A percentile compares a stretch with the other conserved stretches of the same genome.
Conservation (phyloP, 768 basidiomycete species). For the Dioszegia aurantiaca region DNA sequence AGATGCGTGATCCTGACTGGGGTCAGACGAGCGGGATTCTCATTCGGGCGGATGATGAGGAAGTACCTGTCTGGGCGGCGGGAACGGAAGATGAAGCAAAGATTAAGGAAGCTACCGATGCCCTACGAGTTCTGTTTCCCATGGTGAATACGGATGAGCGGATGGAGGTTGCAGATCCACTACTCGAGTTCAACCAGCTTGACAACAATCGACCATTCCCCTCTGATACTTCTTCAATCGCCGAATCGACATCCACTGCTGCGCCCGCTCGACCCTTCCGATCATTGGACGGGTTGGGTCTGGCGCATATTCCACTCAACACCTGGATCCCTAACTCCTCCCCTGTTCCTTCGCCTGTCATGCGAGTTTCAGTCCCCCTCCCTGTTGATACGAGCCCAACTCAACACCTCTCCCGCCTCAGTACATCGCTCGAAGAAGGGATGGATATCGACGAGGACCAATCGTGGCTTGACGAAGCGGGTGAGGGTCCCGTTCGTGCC, state of each 20-base stretch:
- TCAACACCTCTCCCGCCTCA: conserved; percentile 29
- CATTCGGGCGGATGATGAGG: conserved; percentile 26
- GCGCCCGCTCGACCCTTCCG: conserved; percentile 6
- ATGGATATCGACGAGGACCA: conserved; percentile 35
- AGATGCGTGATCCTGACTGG: conserved; percentile 37
- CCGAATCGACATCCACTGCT: conserved; percentile 19
- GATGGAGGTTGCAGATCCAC: conserved; percentile 10
- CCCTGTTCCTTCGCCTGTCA: conserved; percentile 31
- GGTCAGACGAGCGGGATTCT: conserved; percentile 29
- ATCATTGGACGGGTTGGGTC: conserved; percentile 5
- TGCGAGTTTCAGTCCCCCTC: conserved; percentile 15
- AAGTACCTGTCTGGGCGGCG: conserved; percentile 3
- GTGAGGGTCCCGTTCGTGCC: conserved; percentile 39
- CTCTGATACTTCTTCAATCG: conserved; percentile 25
- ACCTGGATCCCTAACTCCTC: conserved; percentile 19
- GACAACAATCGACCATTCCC: conserved; percentile 26
- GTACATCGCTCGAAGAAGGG: conserved; percentile 28
- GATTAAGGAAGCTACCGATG: conserved; percentile 44
- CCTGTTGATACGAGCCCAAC: conserved; percentile 29
- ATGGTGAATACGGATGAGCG: conserved; percentile 28
- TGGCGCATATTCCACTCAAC: background rate
- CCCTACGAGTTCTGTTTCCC: conserved; percentile 38
- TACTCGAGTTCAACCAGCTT: conserved; percentile 30
- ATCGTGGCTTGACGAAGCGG: conserved; percentile 37
- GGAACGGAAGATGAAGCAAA: conserved; percentile 40